Percentiles rank a stretch among this genome's conserved stretches.
Evolutionary conservation across 345 rosid genomes (phyloP).

Genomic region (Physaria fendleri): DNA sequence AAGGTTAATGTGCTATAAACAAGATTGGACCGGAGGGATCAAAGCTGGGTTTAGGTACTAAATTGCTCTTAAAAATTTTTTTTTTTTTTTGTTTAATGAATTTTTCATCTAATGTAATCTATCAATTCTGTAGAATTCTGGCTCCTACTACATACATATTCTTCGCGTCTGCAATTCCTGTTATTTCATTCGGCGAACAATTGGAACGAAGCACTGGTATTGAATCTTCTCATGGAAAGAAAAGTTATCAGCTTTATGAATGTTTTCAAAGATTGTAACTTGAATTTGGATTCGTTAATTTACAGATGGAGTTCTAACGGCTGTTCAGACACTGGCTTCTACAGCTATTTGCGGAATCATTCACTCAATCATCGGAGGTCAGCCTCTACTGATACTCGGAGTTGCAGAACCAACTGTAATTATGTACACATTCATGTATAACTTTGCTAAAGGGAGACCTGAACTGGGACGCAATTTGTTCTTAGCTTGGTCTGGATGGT

Average conservation of each 20-base stretch:
- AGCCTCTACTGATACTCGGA: slow-evolving; percentile 86
- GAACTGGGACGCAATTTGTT: slow-evolving; percentile 79
- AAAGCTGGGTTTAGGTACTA: slow-evolving; percentile 72
- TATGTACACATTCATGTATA: slow-evolving; percentile 92
- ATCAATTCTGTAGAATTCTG: slow-evolving; percentile 49
- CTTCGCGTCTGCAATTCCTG: slow-evolving; percentile 96
- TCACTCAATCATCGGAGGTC: slow-evolving; percentile 92
- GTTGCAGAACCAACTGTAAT: slow-evolving; percentile 99
- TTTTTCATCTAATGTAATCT: neutral
- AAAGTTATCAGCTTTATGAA: neutral
- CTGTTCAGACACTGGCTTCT: slow-evolving; percentile 92
- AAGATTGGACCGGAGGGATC: slow-evolving; percentile 83
- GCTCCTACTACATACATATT: slow-evolving; percentile 98
- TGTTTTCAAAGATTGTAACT: neutral
- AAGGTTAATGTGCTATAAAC: slow-evolving; percentile 77
- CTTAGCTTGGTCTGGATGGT: slow-evolving; percentile 96
- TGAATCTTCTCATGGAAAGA: neutral
- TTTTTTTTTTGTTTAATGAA: slow-evolving; percentile 5
- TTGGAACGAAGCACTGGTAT: slow-evolving; percentile 90
- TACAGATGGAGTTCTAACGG: slow-evolving; percentile 82
- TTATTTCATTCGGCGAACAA: slow-evolving; percentile 95
- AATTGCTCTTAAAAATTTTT: neutral
- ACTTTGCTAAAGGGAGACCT: slow-evolving; percentile 78
- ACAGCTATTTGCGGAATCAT: slow-evolving; percentile 82
- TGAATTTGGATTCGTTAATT: neutral